phyloP scores from a whole-genome alignment of 2,329 filamentous ascomycete genomes.

The Colletotrichum acutatum region DNA sequence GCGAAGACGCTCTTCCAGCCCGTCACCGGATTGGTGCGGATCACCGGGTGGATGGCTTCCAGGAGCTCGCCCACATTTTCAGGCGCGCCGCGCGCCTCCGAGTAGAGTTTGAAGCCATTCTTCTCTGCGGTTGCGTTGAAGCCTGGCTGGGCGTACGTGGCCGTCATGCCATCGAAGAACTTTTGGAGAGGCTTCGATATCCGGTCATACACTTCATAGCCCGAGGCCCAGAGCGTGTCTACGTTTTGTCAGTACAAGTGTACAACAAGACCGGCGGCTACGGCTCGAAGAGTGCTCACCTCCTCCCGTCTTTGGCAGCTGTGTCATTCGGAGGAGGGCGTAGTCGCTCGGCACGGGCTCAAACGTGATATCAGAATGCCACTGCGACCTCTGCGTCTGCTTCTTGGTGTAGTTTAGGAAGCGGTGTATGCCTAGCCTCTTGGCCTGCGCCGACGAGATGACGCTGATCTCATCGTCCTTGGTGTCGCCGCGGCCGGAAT shows the following conservation, averaged over 20 bases:
- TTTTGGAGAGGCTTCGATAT: constrained; percentile 65
- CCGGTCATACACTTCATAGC: constrained; percentile 70
- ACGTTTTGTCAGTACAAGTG: neutral
- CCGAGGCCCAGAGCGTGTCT: constrained; percentile 71
- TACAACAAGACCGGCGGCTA: too few relatives aligned
- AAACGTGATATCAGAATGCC: constrained; percentile 75
- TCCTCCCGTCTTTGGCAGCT: constrained; percentile 65
- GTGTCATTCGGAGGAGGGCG: constrained; percentile 63
- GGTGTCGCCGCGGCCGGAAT: constrained; percentile 61
- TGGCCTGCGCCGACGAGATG: constrained; percentile 67
- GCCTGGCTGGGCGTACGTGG: constrained; percentile 60
- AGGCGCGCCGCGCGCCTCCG: constrained; percentile 57
- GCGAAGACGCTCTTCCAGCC: constrained; percentile 68
- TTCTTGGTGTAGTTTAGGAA: constrained; percentile 51
- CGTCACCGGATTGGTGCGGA: constrained; percentile 68
- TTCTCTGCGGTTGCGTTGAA: constrained; percentile 60
- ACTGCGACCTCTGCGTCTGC: constrained; percentile 59
- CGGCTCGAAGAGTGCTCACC: constrained; percentile 45
- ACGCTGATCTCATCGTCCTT: constrained; percentile 71
- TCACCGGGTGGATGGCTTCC: constrained; percentile 62
- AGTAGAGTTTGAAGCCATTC: constrained; percentile 58
- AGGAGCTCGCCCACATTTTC: constrained; percentile 61
- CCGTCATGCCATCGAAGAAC: constrained; percentile 69
- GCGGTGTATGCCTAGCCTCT: constrained; percentile 58
- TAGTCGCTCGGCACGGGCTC: constrained; percentile 74